Evolutionary conservation across 2,329 filamentous ascomycete species (phyloP).

Genomic region (Verticillium tricorpus): DNA sequence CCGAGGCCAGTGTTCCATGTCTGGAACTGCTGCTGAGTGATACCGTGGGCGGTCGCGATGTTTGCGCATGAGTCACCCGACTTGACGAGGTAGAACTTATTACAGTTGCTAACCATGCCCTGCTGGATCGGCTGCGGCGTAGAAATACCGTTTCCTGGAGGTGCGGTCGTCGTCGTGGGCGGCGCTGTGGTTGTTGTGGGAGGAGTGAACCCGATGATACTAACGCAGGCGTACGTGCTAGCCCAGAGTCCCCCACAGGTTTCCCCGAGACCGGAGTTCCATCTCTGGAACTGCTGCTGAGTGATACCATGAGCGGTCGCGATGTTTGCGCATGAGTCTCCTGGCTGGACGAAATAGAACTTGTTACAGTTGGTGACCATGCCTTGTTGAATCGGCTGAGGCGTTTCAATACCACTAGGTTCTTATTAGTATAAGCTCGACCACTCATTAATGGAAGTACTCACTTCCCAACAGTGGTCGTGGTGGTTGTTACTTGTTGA

Average conservation of each 20-base stretch:
- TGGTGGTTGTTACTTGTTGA: too few relatives aligned
- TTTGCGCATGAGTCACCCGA: slow-evolving; percentile 16
- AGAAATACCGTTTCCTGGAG: not conserved
- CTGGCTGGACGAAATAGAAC: slow-evolving; percentile 18
- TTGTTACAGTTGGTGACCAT: slow-evolving; percentile 23
- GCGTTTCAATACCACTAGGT: slow-evolving; percentile 17
- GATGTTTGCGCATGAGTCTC: slow-evolving; percentile 19
- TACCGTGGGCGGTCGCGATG: slow-evolving; percentile 16
- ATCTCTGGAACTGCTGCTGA: not conserved
- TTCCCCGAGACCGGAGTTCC: not conserved
- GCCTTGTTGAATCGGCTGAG: slow-evolving; percentile 20
- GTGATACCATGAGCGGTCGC: slow-evolving; percentile 14
- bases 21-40: slow-evolving; percentile 16
- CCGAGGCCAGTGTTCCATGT: slow-evolving; percentile 15
- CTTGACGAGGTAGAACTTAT: slow-evolving; percentile 17
- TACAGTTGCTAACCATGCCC: slow-evolving; percentile 10
- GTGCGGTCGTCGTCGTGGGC: not conserved
- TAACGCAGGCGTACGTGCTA: not conserved
- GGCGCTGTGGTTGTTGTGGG: not conserved
- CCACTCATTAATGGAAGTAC: too few relatives aligned
- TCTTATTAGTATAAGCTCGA: too few relatives aligned
- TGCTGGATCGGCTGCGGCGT: slow-evolving; percentile 7
- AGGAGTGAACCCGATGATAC: not conserved
- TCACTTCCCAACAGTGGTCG: too few relatives aligned
- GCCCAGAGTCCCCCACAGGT: not conserved